These are phyloP conservation scores for Theobroma grandiflorum DNA, from an alignment of 441 rosid species.

Conservation along the genomic window DNA sequence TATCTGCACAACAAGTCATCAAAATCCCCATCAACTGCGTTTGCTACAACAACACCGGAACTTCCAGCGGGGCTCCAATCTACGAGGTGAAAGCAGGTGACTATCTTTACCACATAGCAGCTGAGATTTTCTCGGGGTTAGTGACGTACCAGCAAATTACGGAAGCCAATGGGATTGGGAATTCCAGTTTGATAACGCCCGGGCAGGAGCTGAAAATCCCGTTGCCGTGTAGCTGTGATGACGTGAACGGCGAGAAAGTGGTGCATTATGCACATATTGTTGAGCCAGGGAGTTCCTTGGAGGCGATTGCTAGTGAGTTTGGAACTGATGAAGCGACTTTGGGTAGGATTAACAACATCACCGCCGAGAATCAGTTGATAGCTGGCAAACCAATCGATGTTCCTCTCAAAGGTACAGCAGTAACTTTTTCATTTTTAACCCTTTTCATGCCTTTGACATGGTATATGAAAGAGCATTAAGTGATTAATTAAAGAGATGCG, in stretches of 20 bases:
- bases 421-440: not conserved
- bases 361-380: conserved; percentile 38
- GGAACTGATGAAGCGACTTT: conserved; percentile 48
- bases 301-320: conserved; percentile 56
- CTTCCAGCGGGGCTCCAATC: conserved; percentile 49
- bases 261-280: conserved; percentile 82
- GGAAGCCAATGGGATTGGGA: conserved; percentile 40
- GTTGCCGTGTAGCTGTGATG: conserved; percentile 89
- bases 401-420: conserved; percentile 69
- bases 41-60: conserved; percentile 74
- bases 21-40: conserved; percentile 68
- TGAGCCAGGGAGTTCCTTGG: conserved; percentile 52
- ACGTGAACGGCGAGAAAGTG: conserved; percentile 52
- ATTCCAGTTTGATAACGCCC: conserved; percentile 26
- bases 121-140: conserved; percentile 51
- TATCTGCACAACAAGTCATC: conserved; percentile 43
- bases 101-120: conserved; percentile 54
- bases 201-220: conserved; percentile 73
- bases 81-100: conserved; percentile 61
- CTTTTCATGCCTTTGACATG: not conserved
- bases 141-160: conserved; percentile 40
- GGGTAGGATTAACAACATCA: conserved; percentile 55
- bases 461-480: not conserved
- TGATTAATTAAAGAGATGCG: not conserved
- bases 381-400: conserved; percentile 73